phyloP scores from a whole-genome alignment of 78 protist species.

The Chrysochromulina parva region DNA sequence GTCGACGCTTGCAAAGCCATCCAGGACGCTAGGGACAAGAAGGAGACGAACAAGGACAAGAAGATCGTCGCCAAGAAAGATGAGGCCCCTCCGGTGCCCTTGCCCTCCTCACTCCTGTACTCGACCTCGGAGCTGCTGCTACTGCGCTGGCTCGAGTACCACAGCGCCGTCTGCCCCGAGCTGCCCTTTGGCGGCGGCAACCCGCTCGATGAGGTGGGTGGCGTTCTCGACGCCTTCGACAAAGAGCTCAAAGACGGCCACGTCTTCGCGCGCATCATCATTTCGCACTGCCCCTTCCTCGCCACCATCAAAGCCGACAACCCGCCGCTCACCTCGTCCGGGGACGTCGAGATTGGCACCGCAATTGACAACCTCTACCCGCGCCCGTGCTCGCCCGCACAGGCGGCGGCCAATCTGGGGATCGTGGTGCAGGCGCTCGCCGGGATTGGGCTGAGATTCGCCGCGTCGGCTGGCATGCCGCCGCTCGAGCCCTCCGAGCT shows the following conservation, averaged over 20 bases:
- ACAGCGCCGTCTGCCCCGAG: neutral
- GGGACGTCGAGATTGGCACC: neutral
- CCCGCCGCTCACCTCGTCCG: neutral
- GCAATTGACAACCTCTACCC: neutral
- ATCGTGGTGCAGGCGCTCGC: neutral
- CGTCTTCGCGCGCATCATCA: slow-evolving; percentile 22
- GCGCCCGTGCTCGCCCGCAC: neutral
- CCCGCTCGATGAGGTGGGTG: no score
- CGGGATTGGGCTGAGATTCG: neutral
- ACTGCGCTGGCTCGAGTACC: slow-evolving; percentile 38
- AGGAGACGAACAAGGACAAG: no score
- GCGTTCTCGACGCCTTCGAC: neutral
- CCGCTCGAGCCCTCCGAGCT: neutral
- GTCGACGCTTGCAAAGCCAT: no score
- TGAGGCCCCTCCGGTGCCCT: no score
- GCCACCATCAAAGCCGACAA: neutral
- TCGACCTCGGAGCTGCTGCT: slow-evolving; percentile 25
- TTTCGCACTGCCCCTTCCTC: slow-evolving; percentile 49
- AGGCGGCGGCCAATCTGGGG: neutral
- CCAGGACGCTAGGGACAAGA: no score
- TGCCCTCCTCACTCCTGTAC: slow-evolving; percentile 15
- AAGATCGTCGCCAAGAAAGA: no score
- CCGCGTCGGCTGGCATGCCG: neutral
- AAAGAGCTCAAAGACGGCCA: slow-evolving; percentile 39
- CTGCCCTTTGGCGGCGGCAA: no score